Conservation (phyloP, 495 filamentous ascomycete genomes). For the Apodospora peruviana region DNA sequence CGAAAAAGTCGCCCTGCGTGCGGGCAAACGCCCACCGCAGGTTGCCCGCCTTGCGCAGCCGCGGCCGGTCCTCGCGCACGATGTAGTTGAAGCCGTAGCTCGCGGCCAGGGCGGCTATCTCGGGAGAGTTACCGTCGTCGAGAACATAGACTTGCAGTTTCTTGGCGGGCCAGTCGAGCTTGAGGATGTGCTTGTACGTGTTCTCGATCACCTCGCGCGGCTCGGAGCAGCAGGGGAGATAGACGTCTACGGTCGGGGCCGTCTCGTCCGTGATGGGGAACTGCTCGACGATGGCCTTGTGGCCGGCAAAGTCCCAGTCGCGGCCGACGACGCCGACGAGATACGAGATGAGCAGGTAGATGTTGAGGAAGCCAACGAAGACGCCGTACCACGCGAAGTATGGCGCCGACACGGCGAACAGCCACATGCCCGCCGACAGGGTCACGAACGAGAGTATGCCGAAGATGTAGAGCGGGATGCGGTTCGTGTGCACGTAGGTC, state of each 20-base stretch:
- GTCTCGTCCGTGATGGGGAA: slow-evolving; percentile 24
- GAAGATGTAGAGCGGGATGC: slow-evolving; percentile 27
- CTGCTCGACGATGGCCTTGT: slow-evolving; percentile 11
- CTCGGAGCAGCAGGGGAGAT: slow-evolving; percentile 29
- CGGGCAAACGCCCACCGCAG: slow-evolving; percentile 26
- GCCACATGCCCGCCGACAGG: slow-evolving; percentile 30
- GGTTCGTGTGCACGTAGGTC: slow-evolving; percentile 24
- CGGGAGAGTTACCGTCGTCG: slow-evolving; percentile 20
- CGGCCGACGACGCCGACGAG: slow-evolving; percentile 24
- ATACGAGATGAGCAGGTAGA: slow-evolving; percentile 30
- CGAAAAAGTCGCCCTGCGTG: slow-evolving; percentile 24
- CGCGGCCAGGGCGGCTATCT: slow-evolving; percentile 15
- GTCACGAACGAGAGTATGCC: slow-evolving; percentile 25
- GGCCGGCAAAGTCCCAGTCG: slow-evolving; percentile 24
- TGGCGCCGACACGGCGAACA: slow-evolving; percentile 22
- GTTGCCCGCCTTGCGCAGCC: slow-evolving; percentile 28
- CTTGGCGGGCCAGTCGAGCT: slow-evolving; percentile 22
- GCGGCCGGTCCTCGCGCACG: slow-evolving; percentile 25
- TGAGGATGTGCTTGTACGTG: slow-evolving; percentile 25
- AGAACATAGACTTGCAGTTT: slow-evolving; percentile 24
- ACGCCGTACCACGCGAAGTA: slow-evolving; percentile 30
- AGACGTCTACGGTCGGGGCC: slow-evolving; percentile 27
- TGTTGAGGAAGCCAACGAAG: slow-evolving; percentile 29
- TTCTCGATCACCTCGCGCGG: slow-evolving; percentile 29
- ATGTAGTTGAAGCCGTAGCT: slow-evolving; percentile 26